Evolutionary conservation across 2,329 filamentous ascomycete genomes (phyloP).

Genomic region (Fonsecaea multimorphosa): DNA sequence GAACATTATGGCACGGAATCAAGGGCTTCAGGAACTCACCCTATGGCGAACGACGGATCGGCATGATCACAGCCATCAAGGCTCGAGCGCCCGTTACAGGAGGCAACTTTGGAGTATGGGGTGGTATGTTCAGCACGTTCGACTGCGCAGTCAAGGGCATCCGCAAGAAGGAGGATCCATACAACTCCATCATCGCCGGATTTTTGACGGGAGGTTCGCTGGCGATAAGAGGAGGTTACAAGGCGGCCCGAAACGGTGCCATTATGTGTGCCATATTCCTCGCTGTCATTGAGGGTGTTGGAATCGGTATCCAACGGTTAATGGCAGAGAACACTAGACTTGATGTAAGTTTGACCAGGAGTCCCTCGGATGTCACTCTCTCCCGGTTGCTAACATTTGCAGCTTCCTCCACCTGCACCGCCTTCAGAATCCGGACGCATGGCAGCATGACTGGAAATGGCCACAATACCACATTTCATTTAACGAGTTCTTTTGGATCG

Average conservation of each 20-base stretch:
- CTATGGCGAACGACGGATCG: constrained; percentile 93
- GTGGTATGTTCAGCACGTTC: constrained; percentile 92
- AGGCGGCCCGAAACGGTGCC: constrained; percentile 90
- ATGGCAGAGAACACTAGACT: constrained; percentile 87
- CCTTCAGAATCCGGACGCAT: constrained; percentile 39
- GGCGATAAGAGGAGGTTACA: constrained; percentile 87
- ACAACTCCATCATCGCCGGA: constrained; percentile 95
- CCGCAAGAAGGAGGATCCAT: constrained; percentile 95
- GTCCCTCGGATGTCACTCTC: not conserved
- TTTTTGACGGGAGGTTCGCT: constrained; percentile 95
- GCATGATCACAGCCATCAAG: constrained; percentile 96
- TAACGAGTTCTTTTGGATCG: constrained; percentile 25
- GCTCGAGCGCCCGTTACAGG: constrained; percentile 93
- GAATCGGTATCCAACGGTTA: constrained; percentile 94
- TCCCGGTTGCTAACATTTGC: constrained; percentile 21
- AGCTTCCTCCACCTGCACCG: constrained; percentile 41
- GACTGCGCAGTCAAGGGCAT: constrained; percentile 96
- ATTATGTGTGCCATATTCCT: constrained; percentile 95
- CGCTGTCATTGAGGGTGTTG: constrained; percentile 95
- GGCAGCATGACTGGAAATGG: constrained; percentile 39
- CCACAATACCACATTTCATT: constrained; percentile 38
- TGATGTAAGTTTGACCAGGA: constrained; percentile 63
- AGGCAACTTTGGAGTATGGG: constrained; percentile 98
- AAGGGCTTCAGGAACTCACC: constrained; percentile 92
- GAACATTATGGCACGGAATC: constrained; percentile 93